A percentile compares a stretch with the other conserved stretches of the same genome.
phyloP scores from a whole-genome alignment of 2,329 filamentous ascomycete genomes.

The Neofusicoccum kwambonambiense region DNA sequence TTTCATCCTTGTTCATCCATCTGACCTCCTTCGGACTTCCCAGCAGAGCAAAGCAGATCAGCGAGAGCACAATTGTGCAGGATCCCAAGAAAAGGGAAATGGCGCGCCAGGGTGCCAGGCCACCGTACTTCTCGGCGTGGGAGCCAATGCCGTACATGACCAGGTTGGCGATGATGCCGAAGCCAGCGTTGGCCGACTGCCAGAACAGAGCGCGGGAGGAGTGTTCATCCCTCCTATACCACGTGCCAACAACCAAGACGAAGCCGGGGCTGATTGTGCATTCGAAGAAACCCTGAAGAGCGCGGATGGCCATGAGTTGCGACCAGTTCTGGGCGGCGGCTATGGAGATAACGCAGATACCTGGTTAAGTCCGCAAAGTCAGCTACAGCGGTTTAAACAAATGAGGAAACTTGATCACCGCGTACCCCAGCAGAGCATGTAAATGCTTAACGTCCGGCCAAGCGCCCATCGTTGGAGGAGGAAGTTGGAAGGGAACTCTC shows the following conservation, averaged over 20 bases:
- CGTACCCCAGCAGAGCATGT: slow-evolving; percentile 18
- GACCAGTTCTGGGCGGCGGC: slow-evolving; percentile 27
- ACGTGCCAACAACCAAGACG: slow-evolving; percentile 34
- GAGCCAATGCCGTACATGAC: slow-evolving; percentile 17
- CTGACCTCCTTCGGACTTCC: slow-evolving; percentile 27
- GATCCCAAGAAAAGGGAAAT: slow-evolving; percentile 18
- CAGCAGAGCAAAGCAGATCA: slow-evolving; percentile 24
- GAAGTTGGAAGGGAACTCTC: slow-evolving; percentile 23
- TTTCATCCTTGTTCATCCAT: slow-evolving; percentile 21
- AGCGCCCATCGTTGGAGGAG: slow-evolving; percentile 20
- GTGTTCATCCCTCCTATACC: slow-evolving; percentile 38
- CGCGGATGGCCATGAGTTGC: slow-evolving; percentile 36
- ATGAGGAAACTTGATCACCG: background rate
- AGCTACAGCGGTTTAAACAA: background rate
- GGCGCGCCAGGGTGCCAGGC: slow-evolving; percentile 12
- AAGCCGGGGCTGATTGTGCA: slow-evolving; percentile 39
- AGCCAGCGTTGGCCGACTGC: slow-evolving; percentile 38
- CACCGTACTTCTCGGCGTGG: slow-evolving; percentile 14
- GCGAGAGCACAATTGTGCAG: slow-evolving; percentile 21
- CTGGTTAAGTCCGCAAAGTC: background rate
- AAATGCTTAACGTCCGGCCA: slow-evolving; percentile 18
- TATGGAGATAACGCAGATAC: slow-evolving; percentile 16
- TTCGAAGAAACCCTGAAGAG: slow-evolving; percentile 39
- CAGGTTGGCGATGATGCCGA: slow-evolving; percentile 24
- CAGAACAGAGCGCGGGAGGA: slow-evolving; percentile 36